Base-by-base conservation (phyloP, 345 rosid genomes). In the Eucalyptus curtisii region DNA sequence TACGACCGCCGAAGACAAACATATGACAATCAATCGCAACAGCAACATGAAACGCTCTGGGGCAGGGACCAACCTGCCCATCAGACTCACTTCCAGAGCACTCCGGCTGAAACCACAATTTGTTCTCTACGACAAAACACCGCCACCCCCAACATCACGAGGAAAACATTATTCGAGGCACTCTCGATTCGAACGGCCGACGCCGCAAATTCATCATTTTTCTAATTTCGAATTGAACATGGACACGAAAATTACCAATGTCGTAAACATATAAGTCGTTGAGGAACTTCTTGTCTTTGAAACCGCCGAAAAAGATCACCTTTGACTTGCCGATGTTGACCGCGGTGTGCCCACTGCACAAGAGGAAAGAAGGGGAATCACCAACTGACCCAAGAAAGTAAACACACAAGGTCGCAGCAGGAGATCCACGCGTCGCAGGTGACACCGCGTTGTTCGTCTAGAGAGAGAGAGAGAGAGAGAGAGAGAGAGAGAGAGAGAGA, bases 1-100 rank as follows among this genome's bases (percentile, higher is more conserved):
- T 93, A 49, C 98, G 95, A n/a, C 99, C 99, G 87, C 99, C 99
- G 92, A 98, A 97, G 92, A 98, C 92, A 92, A 98, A 97, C 98
- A 98, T 97, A 89, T 96, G 94, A 71, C 99, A 96, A 91, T 98
- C 99, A 90, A 98, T 97, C 81, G 97, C 91, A 90, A 96, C 94
- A 82, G 99, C 96, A 93, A 96, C 94, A 92, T 98, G 99, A 94
- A 98, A 98, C 17, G 99, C 99, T 85, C 99, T 95, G 6, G 98
- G 94, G 59, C 92, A 88, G 53, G 99, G 99, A 90, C 99, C 97
- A 22, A 94, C 93, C 93, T 95, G 95, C 90, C 96, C 99, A 89
- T 96, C 94, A 80, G 97, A 95, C 68, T 93, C 97, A 90, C 94
- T 97, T 86, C 98, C 99, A 44, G 94, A 93, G 92, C 98, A 98